Evolutionary conservation across 139 green algal species (phyloP), one percentile per base, ranked within the genome.

Genomic region (Choricystis sp.): DNA sequence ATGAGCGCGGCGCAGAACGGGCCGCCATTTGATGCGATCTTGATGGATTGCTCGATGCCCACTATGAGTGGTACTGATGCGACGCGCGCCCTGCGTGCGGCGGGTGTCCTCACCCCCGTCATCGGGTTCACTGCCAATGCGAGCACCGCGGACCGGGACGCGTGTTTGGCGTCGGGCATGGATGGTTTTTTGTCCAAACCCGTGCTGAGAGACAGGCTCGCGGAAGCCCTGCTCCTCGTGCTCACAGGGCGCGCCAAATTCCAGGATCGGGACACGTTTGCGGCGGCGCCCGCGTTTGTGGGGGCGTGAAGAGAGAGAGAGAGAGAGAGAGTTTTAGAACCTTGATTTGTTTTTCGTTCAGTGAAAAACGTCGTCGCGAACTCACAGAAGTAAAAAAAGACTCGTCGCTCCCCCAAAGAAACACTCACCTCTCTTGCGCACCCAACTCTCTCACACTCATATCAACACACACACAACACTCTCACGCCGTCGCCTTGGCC

Each of bases 11-110:
- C 25, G 20, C 26, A 30, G 0, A 30, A 4, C 1, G 59, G 26
- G 3, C 4, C 4, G 49, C 55, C 30, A 3, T 79, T 85, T 63
- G 82, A 89, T 28, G 57, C 81, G 4, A 63, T 89, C 25, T 72
- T 88, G 26, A 91, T 91, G 88, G 89, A 96, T 75, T 89, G 92
- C 81, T 75, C 80, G 56, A 96, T 96, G 89, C 89, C 89, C 4
- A 76, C 89, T 16, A 89, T 95, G 86, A 82, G 83, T 29, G 89
- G 89, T 14, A 76, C 94, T n/a, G 77, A 86, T 49, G 79, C 89
- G 3, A 90, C 87, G 1, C 58, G 65, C 26, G 66, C 66, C 5
- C 83, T 96, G 31, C 73, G 88, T 9, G 57, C 66, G 26, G 57
- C 72, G 20, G 77, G 78, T 19, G 66, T 59, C 60, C 40, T n/a